Base-by-base conservation (phyloP, 257 asterid species). In the Gentiana dahurica region DNA sequence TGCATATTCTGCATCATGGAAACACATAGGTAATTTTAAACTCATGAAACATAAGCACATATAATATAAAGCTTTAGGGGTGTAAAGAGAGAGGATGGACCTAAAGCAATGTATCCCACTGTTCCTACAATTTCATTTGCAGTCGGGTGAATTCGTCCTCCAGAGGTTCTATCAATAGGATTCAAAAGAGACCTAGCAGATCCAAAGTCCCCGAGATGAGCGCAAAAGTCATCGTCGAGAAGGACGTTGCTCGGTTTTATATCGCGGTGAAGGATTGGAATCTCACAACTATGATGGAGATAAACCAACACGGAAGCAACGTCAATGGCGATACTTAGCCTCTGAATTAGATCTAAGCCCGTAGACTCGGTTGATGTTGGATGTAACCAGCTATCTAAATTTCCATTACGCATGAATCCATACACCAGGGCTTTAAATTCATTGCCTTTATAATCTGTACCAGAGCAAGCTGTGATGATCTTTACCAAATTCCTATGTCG, bases 121-220 rank as follows among this genome's bases (percentile, higher is more conserved):
- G 67, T 62, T 36, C 67, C 67, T 12, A 49, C 46, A 45, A 55
- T 46, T 54, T 46, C 59, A 34, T 54, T 11, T n/a, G 46, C 51
- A 34, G 24, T 48, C 10, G 54, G 24, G 24, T 0, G 59, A 5
- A 12, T 36, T 36, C 32, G 3, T 4, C 1, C 3, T 15, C 24
- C 71, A 4, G 34, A 36, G 33, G 34, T 10, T 36, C 15, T 36
- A 4, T 54, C 58, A 54, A 54, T 54, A n/a, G 59, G 59, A 37
- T 4, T 45, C 35, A 37, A 54, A 35, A 62, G 53, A 58, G 68
- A 71, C 64, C 58, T 71, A 2, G 69, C 69, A 12, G 67, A 54
- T 41, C 76, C 76, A 65, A 71, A 71, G 46, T 61, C 76, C 44
- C 72, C 63, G 39, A 71, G 62, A 53, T 71, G 72, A 65, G 68